phyloP scores from a whole-genome alignment of 176 grass and related monocot species.

The Zoysia pacifica region DNA sequence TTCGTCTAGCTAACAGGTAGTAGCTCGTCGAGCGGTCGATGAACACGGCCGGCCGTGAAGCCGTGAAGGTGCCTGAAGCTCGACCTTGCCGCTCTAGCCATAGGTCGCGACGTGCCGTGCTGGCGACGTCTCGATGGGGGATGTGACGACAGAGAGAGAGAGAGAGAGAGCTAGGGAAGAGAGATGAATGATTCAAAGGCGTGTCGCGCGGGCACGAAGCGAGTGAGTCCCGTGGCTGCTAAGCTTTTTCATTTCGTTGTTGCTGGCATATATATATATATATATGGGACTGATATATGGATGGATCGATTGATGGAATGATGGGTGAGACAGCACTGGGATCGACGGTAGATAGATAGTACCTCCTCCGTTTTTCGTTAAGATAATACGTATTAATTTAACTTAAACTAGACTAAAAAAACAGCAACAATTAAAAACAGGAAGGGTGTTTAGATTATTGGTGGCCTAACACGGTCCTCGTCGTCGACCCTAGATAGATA shows the following conservation, averaged over 20 bases:
- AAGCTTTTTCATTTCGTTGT: no score
- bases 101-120: no score
- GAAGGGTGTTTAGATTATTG: background rate
- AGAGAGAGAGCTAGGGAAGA: no score
- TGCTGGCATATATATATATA: background rate
- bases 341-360: background rate
- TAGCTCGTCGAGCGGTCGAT: no score
- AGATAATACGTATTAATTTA: no score
- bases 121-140: background rate
- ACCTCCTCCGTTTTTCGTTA: no score
- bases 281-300: no score
- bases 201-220: background rate
- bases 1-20: no score
- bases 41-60: no score
- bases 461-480: background rate
- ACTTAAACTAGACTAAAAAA: no score
- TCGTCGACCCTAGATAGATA: background rate
- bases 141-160: background rate
- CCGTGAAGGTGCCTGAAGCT: no score
- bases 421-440: background rate
- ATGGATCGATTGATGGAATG: background rate
- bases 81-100: no score
- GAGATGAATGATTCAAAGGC: background rate
- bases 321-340: background rate
- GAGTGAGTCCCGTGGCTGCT: background rate